These are phyloP conservation scores for Fragilariopsis cylindrus DNA, from an alignment of 108 stramenopile species.

Conservation along the genomic window DNA sequence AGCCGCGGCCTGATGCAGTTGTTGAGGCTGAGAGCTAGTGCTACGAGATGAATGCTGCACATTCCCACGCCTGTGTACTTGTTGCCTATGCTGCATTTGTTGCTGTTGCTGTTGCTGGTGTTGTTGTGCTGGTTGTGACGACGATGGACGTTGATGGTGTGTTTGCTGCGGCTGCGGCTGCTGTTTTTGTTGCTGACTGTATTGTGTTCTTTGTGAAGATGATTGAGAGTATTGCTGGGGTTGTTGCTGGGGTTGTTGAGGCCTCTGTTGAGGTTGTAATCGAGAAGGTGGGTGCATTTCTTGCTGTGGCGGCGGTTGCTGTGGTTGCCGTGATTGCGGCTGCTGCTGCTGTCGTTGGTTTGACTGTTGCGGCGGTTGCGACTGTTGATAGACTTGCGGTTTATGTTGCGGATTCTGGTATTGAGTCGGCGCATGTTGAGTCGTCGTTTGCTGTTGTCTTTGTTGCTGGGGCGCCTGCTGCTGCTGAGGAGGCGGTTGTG, in stretches of 20 bases:
- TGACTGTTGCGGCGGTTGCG: background rate
- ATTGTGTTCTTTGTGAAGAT: background rate
- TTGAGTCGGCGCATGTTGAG: background rate
- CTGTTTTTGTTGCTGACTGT: background rate
- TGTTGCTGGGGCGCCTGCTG: constrained; percentile 27
- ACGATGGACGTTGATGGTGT: background rate
- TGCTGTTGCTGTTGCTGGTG: constrained; percentile 29
- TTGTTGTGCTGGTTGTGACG: constrained; percentile 15
- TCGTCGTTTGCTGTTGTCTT: background rate
- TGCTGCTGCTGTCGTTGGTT: constrained; percentile 12
- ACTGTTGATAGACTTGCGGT: constrained; percentile 12
- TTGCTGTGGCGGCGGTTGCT: constrained; percentile 20
- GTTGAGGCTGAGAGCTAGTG: constrained; percentile 4
- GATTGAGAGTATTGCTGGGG: constrained; percentile 27
- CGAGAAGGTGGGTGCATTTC: constrained; percentile 7
- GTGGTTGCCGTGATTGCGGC: constrained; percentile 6
- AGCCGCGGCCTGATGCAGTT: background rate
- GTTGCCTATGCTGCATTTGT: constrained; percentile 22
- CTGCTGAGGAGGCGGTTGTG: constrained; percentile 22
- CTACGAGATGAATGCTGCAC: background rate
- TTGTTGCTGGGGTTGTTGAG: constrained; percentile 7
- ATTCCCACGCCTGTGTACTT: constrained; percentile 7
- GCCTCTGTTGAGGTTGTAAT: constrained; percentile 12
- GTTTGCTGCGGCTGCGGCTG: constrained; percentile 18
- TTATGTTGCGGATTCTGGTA: constrained; percentile 14